Evolutionary conservation across 1,284 basidiomycete genomes (phyloP), one percentile per base, ranked within the genome.

Genomic region (Coriolopsis trogii): DNA sequence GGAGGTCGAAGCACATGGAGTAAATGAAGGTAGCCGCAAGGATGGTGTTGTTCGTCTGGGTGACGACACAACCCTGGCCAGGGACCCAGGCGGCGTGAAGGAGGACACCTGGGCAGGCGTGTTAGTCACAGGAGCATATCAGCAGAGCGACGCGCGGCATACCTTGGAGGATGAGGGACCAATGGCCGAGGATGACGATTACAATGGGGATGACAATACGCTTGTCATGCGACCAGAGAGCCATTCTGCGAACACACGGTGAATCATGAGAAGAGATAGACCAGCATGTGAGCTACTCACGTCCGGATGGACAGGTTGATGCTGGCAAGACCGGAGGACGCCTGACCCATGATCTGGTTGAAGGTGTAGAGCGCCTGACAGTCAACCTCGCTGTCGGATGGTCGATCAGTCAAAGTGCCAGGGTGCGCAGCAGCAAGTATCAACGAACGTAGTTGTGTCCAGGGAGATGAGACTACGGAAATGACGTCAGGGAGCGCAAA

Each of bases 271-370:
- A 7, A 28, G 20, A 36, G 20, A 26, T 15, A 18, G 13, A 4
- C 2, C 15, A 12, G 21, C 42, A 31, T 23, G 15, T 18, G 18
- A 41, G n/a, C 6, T 8, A 73, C 83, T 55, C 67, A 86, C 84
- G 88, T 90, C 62, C 88, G 74, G 43, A 91, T 75, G 4, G 87
- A 89, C n/a, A 91, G 76, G 63, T 91, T 90, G 63, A 90, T 81
- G 63, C 87, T 89, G 7, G 89, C 86, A 4, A 90, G 73, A 9
- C 89, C 89, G 37, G 89, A 81, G 6, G 89, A 73, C 6, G 83
- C 77, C 66, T 89, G 88, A 10, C 88, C 89, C 46, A 84, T 67
- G 50, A 85, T 75, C 71, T 71, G 81, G 61, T 87, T 87, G 68
- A 88, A 89, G 2, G 85, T 88, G 67, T 89, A 91, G 29, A 91